Evolutionary conservation across 257 asterid genomes (phyloP).

Genomic region (Primulina huaijiensis): DNA sequence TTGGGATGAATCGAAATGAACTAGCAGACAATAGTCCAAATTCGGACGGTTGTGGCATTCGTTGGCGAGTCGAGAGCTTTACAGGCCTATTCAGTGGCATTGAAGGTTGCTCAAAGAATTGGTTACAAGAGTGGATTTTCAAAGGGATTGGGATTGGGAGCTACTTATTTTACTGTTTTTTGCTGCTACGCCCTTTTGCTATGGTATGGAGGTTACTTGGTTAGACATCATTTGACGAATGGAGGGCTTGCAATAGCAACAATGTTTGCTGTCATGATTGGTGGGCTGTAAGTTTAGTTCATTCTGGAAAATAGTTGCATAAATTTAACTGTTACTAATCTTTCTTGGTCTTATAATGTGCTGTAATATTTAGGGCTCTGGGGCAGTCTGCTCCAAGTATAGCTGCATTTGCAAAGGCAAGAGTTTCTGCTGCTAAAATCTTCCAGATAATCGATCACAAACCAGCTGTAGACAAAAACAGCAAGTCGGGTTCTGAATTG

Average conservation of each 20-base stretch:
- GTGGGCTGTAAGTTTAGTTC: constrained; percentile 71
- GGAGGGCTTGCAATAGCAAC: constrained; percentile 95
- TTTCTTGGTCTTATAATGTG: neutral
- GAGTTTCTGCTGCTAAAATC: constrained; percentile 89
- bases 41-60: constrained; percentile 68
- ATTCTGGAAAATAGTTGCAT: neutral
- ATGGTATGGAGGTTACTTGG: constrained; percentile 92
- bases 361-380: constrained; percentile 50
- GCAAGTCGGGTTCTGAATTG: constrained; percentile 57
- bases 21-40: constrained; percentile 75
- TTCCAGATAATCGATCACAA: constrained; percentile 72
- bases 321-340: neutral
- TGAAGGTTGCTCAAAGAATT: constrained; percentile 53
- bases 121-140: constrained; percentile 80
- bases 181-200: constrained; percentile 85
- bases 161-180: constrained; percentile 80
- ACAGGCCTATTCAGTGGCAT: constrained; percentile 67
- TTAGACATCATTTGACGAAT: constrained; percentile 77
- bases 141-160: constrained; percentile 82
- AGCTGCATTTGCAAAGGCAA: constrained; percentile 90
- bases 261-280: constrained; percentile 94
- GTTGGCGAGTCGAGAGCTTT: constrained; percentile 95
- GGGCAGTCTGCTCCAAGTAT: constrained; percentile 92
- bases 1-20: constrained; percentile 22
- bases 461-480: constrained; percentile 55